Percentiles rank a stretch among this genome's conserved stretches.
Conservation (phyloP, 257 asterid genomes). For the Forsythia viridissima region DNA sequence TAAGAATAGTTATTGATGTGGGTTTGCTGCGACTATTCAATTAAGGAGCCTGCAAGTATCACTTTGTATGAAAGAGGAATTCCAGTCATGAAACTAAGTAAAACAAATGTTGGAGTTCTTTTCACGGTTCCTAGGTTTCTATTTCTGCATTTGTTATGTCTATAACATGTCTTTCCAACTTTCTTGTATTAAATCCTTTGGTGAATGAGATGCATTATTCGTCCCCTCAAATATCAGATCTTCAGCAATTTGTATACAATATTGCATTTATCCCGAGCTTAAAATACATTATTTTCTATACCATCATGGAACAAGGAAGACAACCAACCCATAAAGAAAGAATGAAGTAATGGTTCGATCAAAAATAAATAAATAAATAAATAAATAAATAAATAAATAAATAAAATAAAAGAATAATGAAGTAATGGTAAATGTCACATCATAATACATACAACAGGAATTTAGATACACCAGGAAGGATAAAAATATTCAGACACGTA, state of each 20-base stretch:
- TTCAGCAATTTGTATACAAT: neutral
- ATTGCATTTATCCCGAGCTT: too few relatives aligned
- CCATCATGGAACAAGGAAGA: too few relatives aligned
- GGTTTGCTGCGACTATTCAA: too few relatives aligned
- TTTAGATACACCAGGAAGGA: neutral
- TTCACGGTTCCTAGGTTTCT: constrained; percentile 12
- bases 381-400: too few relatives aligned
- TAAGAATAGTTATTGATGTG: neutral
- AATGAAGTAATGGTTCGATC: too few relatives aligned
- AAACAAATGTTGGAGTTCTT: neutral
- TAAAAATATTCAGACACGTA: neutral
- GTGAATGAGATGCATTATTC: constrained; percentile 3
- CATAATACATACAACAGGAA: neutral
- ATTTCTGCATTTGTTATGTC: constrained; percentile 18
- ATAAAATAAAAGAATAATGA: neutral
- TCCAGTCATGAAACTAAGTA: neutral
- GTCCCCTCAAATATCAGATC: neutral
- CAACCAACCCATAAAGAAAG: too few relatives aligned
- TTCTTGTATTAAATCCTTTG: constrained; percentile 12
- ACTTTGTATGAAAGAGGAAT: neutral
- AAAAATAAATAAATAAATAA: too few relatives aligned
- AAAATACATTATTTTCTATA: too few relatives aligned
- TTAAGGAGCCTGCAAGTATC: neutral
- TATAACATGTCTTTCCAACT: constrained; percentile 5
- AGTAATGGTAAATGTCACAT: neutral